Base-by-base conservation (phyloP, 257 asterid species). In the Penstemon barbatus region DNA sequence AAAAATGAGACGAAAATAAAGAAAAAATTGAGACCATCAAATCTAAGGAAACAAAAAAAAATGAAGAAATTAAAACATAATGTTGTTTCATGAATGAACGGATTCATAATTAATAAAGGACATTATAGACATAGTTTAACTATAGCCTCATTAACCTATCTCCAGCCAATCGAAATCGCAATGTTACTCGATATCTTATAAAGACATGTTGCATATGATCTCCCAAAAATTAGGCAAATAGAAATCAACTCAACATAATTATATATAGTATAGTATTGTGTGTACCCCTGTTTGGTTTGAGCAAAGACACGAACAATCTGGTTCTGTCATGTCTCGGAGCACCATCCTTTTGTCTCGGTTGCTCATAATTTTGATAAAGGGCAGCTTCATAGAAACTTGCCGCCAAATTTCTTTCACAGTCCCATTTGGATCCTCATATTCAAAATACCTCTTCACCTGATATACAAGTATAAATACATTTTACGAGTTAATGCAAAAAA, bases 401-500 rank as follows among this genome's bases (percentile, higher is more conserved):
- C 87, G 89, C 99, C 97, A 93, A 15, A 84, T 82, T 79, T 93
- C 99, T 78, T 82, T 77, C 52, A 91, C 97, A 1, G 97, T 79
- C 70, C 99, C 99, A 61, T 89, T 69, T 54, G 92, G 92, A 78
- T 93, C 94, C 54, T 91, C 96, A 5, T 90, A 93, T 74, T 89
- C 97, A 25, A 87, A 93, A 79, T 85, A 90, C 75, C 84, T 87
- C 62, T 87, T 84, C 67, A 89, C 96, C 99, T 93, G 91, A 25
- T 25, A 25, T 2, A 25, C 33, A 25, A 25, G 33, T n/a, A n/a
- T 25, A 25, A 25, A 25, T 25, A 25, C 33, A 1, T 25, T 25
- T 25, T 25, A 0, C 2, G 33, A 25, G 33, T 2, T 1, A 25
- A 25, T 2, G 33, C 33, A n/a, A n/a, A 25, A 25, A 25, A 1